These are phyloP conservation scores for Musa acuminata DNA, from an alignment of 176 grass and related monocot species.

Conservation along the genomic window DNA sequence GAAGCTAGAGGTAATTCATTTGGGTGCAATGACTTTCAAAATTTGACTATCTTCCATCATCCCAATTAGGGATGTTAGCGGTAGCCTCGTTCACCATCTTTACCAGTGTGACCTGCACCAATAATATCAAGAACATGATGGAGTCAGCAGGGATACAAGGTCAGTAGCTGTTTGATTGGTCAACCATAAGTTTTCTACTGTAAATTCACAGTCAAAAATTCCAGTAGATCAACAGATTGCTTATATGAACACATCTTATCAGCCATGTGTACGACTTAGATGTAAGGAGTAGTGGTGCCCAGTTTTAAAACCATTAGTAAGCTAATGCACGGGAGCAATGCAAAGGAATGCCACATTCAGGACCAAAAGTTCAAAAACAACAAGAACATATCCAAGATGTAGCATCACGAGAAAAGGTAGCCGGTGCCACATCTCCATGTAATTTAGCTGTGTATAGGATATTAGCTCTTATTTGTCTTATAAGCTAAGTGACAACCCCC, in stretches of 20 bases:
- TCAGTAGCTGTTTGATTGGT: not conserved
- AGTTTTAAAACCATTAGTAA: not conserved
- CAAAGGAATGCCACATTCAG: not conserved
- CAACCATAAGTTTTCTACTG: not conserved
- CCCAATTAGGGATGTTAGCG: conserved; percentile 72
- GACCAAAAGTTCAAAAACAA: not conserved
- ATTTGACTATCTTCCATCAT: conserved; percentile 46
- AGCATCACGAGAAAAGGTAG: not conserved
- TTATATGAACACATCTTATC: not conserved
- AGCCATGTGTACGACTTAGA: not conserved
- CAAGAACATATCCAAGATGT: not conserved
- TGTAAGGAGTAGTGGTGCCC: not conserved
- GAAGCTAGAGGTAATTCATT: not conserved
- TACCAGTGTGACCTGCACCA: conserved; percentile 67
- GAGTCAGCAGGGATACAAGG: not conserved
- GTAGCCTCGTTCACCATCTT: conserved; percentile 95
- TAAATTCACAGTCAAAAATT: not conserved
- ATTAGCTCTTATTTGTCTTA: too few relatives aligned
- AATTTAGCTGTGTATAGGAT: too few relatives aligned
- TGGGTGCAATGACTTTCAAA: not conserved
- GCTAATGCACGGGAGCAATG: not conserved
- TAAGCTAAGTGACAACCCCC: too few relatives aligned
- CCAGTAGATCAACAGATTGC: not conserved
- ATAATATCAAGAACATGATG: not conserved
- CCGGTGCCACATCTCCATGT: too few relatives aligned